phyloP scores from a whole-genome alignment of 2,329 filamentous ascomycete species.

The Fusarium brachygibbosum region DNA sequence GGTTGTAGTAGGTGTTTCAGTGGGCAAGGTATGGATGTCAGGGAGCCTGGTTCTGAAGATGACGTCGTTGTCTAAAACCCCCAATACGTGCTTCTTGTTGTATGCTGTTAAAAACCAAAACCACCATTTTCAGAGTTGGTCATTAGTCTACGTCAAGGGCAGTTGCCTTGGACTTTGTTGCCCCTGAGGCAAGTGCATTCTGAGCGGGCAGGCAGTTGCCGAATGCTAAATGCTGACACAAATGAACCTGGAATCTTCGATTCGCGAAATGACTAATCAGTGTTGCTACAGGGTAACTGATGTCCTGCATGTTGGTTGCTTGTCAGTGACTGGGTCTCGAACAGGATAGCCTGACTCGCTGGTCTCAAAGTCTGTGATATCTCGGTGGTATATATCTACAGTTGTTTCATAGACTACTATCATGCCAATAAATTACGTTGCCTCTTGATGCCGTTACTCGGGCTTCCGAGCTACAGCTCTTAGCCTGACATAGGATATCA shows the following conservation, averaged over 20 bases:
- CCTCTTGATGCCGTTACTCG: constrained; percentile 6
- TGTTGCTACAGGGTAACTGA: neutral
- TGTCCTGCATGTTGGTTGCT: neutral
- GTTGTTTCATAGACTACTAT: neutral
- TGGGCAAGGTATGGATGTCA: neutral
- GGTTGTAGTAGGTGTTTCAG: constrained; percentile 3
- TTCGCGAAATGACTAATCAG: constrained; percentile 43
- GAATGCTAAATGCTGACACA: constrained; percentile 36
- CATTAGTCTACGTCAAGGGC: constrained; percentile 43
- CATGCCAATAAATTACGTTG: neutral
- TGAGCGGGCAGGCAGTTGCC: constrained; percentile 2
- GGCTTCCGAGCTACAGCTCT: constrained; percentile 62
- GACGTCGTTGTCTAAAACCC: constrained; percentile 6
- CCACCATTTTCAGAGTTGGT: constrained; percentile 5
- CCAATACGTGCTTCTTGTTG: neutral
- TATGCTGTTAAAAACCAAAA: neutral
- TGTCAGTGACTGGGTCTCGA: neutral
- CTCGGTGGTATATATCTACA: neutral
- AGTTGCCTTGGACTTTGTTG: constrained; percentile 43
- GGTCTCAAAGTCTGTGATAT: neutral
- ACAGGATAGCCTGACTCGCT: neutral
- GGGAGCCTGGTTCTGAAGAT: constrained; percentile 11
- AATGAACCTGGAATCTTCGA: constrained; percentile 46
- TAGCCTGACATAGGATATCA: constrained; percentile 68
- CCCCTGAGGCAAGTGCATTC: constrained; percentile 27